phyloP scores from a whole-genome alignment of 768 basidiomycete genomes.

The Lactarius deliciosus region DNA sequence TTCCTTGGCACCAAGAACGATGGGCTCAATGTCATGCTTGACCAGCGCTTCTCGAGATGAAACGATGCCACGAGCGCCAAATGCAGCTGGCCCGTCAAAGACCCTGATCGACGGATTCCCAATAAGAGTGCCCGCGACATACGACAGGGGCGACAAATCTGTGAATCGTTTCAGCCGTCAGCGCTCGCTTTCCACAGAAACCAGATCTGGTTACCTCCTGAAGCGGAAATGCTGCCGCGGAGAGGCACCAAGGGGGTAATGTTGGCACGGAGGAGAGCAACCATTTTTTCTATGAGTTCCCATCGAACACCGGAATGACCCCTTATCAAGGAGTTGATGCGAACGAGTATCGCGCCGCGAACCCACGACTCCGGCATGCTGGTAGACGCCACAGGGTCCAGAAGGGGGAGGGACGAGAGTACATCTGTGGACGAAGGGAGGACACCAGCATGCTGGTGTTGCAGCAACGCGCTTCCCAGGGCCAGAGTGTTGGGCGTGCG shows the following conservation, averaged over 20 bases:
- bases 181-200: slow-evolving; percentile 10
- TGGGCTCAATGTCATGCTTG: slow-evolving; percentile 58
- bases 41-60: slow-evolving; percentile 57
- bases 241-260: slow-evolving; percentile 81
- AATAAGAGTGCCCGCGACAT: slow-evolving; percentile 64
- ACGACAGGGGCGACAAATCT: slow-evolving; percentile 30
- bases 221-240: slow-evolving; percentile 80
- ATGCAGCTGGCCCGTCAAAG: slow-evolving; percentile 53
- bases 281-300: slow-evolving; percentile 79
- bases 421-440: slow-evolving; percentile 56
- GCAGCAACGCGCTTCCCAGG: slow-evolving; percentile 79
- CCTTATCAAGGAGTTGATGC: slow-evolving; percentile 86
- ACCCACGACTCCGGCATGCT: slow-evolving; percentile 89
- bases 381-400: slow-evolving; percentile 62
- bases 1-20: slow-evolving; percentile 71
- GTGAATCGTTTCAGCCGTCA: slow-evolving; percentile 4
- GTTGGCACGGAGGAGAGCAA: slow-evolving; percentile 63
- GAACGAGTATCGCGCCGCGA: slow-evolving; percentile 80
- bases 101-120: slow-evolving; percentile 81
- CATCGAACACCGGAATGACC: slow-evolving; percentile 86
- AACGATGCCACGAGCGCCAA: slow-evolving; percentile 50
- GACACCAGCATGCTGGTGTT: slow-evolving; percentile 79
- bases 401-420: slow-evolving; percentile 60
- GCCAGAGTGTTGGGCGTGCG: slow-evolving; percentile 71
- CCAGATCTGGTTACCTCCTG: slow-evolving; percentile 56